phyloP scores from a whole-genome alignment of 306 rosid genomes.

The Prinsepia uniflora region DNA sequence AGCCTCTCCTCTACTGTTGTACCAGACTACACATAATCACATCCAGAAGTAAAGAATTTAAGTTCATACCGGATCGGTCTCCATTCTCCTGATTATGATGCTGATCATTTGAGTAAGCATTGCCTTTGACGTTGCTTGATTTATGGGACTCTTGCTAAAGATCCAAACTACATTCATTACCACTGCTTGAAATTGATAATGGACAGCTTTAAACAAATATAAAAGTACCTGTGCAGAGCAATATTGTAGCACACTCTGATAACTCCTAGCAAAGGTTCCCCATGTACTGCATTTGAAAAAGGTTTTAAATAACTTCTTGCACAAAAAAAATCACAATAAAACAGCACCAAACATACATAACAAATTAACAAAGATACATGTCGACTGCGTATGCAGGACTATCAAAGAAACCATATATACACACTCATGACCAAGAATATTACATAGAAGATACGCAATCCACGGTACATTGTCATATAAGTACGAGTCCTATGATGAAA shows the following conservation, averaged over 20 bases:
- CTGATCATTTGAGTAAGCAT: constrained; percentile 99
- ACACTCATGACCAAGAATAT: background rate
- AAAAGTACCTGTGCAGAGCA: constrained; percentile 92
- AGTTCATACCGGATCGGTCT: constrained; percentile 68
- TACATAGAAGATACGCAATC: background rate
- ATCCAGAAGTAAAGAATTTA: constrained; percentile 23
- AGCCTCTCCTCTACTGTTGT: background rate
- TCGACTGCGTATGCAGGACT: constrained; percentile 1
- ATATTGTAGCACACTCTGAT: constrained; percentile 97
- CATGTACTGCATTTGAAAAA: constrained; percentile 68
- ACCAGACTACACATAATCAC: constrained; percentile 12
- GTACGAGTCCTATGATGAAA: background rate
- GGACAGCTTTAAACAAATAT: constrained; percentile 21
- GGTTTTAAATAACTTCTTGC: background rate
- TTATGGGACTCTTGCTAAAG: constrained; percentile 93
- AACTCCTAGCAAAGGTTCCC: constrained; percentile 90
- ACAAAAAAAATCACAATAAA: constrained; percentile 1
- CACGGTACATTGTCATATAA: background rate
- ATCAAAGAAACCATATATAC: constrained; percentile 6
- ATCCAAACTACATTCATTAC: constrained; percentile 37
- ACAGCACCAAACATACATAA: constrained; percentile 3
- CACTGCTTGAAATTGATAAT: constrained; percentile 22
- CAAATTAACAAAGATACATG: constrained; percentile 17
- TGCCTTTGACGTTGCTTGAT: constrained; percentile 99
- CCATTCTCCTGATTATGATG: constrained; percentile 91